Percentiles rank a stretch among this genome's conserved stretches.
phyloP scores from a whole-genome alignment of 805 yeast species.

The Sungouiella thailandica region DNA sequence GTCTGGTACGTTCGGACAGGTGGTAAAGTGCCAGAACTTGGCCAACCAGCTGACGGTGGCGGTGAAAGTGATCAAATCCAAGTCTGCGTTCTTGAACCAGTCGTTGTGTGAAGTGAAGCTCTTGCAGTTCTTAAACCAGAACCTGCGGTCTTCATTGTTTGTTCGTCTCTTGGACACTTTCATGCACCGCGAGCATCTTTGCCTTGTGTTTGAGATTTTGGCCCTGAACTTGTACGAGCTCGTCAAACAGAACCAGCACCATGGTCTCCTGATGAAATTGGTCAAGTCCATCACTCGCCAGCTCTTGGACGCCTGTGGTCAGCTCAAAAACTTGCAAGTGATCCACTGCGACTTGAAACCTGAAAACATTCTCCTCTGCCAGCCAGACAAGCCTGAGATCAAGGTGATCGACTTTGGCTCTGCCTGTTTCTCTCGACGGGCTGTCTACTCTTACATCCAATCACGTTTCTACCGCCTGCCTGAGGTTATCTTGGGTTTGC shows the following conservation, averaged over 20 bases:
- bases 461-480: conserved; percentile 93
- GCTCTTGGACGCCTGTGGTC: conserved; percentile 72
- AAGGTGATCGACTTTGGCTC: conserved; percentile 96
- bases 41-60: conserved; percentile 85
- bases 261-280: conserved; percentile 76
- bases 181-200: conserved; percentile 86
- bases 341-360: conserved; percentile 98
- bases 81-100: conserved; percentile 87
- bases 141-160: conserved; percentile 65
- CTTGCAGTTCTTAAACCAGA: conserved; percentile 72
- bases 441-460: conserved; percentile 86
- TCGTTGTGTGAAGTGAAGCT: conserved; percentile 86
- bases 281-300: conserved; percentile 78
- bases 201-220: conserved; percentile 86
- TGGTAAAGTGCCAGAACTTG: conserved; percentile 84
- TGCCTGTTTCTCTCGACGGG: conserved; percentile 88
- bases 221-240: conserved; percentile 87
- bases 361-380: conserved; percentile 79
- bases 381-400: conserved; percentile 77
- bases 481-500: conserved; percentile 86
- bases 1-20: conserved; percentile 98
- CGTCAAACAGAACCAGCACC: conserved; percentile 87
- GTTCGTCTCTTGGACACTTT: conserved; percentile 80
- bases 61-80: conserved; percentile 88
- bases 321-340: conserved; percentile 74